These are phyloP conservation scores for Coprinellus micaceus DNA, from an alignment of 768 basidiomycete genomes.

Conservation along the genomic window DNA sequence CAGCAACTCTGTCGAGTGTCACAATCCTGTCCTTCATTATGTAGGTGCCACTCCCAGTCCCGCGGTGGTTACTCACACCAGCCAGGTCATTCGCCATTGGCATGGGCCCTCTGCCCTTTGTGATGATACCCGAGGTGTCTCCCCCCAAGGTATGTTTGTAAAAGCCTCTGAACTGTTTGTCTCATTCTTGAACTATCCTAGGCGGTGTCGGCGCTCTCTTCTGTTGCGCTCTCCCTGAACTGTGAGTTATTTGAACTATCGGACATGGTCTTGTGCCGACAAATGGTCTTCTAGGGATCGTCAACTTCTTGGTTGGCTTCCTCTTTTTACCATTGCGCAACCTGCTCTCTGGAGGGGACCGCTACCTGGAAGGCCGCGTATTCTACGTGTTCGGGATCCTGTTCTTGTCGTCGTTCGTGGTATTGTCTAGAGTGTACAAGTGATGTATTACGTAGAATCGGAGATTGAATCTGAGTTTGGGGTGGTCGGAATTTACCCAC, in stretches of 20 bases:
- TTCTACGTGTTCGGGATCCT: slow-evolving; percentile 80
- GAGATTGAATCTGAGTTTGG: slow-evolving; percentile 34
- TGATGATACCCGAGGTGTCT: slow-evolving; percentile 88
- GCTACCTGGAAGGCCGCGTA: slow-evolving; percentile 73
- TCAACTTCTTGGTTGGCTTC: slow-evolving; percentile 83
- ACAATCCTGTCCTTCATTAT: slow-evolving; percentile 79
- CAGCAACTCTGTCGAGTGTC: slow-evolving; percentile 61
- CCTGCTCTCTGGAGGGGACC: slow-evolving; percentile 58
- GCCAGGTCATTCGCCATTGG: slow-evolving; percentile 82
- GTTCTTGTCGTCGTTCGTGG: slow-evolving; percentile 39
- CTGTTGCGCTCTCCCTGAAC: slow-evolving; percentile 68
- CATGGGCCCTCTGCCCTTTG: slow-evolving; percentile 88
- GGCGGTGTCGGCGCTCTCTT: slow-evolving; percentile 81
- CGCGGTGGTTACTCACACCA: background rate
- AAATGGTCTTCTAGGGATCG: slow-evolving; percentile 54
- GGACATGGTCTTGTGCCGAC: background rate
- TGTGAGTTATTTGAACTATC: slow-evolving; percentile 39
- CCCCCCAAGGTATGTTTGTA: slow-evolving; percentile 59
- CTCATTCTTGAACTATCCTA: slow-evolving; percentile 19
- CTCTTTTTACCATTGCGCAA: slow-evolving; percentile 83
- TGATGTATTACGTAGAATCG: slow-evolving; percentile 23
- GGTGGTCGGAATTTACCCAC: slow-evolving; percentile 20
- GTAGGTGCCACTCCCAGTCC: slow-evolving; percentile 36
- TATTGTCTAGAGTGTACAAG: slow-evolving; percentile 37
- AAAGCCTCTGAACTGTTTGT: slow-evolving; percentile 4